A percentile compares a stretch with the other conserved stretches of the same genome.
Conservation (phyloP, 2,329 filamentous ascomycete species). For the Hysterium pulicare region DNA sequence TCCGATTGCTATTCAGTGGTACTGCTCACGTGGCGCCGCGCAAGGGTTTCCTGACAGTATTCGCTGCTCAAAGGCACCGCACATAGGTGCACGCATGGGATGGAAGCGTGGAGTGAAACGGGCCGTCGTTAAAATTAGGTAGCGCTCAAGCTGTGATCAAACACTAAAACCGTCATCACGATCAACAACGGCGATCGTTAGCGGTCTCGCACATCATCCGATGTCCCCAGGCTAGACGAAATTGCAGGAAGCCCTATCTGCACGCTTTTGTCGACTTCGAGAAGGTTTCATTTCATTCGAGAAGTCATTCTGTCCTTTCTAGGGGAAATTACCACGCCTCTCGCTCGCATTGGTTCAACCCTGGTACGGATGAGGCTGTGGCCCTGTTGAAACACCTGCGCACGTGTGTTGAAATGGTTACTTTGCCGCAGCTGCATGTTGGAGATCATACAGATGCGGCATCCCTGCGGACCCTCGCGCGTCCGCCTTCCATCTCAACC, state of each 20-base stretch:
- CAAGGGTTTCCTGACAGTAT: constrained; percentile 7
- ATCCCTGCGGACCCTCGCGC: neutral
- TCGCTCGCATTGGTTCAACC: no score
- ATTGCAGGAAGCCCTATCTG: constrained; percentile 16
- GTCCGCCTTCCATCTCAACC: neutral
- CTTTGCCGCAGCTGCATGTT: neutral
- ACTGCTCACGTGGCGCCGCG: constrained; percentile 14
- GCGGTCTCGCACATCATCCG: constrained; percentile 21
- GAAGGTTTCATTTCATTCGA: constrained; percentile 21
- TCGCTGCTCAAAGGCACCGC: constrained; percentile 1
- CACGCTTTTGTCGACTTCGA: constrained; percentile 12
- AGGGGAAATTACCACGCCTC: constrained; percentile 5
- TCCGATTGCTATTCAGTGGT: no score
- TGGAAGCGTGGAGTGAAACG: constrained; percentile 26
- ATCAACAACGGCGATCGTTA: constrained; percentile 28
- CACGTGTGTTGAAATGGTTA: neutral
- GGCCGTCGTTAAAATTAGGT: constrained; percentile 18
- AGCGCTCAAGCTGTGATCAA: neutral
- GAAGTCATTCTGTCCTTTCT: constrained; percentile 6
- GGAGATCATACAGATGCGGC: neutral
- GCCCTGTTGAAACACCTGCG: no score
- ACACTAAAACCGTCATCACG: constrained; percentile 26
- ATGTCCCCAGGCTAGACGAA: constrained; percentile 20
- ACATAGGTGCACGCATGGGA: constrained; percentile 1
- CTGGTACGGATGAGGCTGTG: no score